Evolutionary conservation across 257 asterid species (phyloP).

Genomic region (Solanum lignicaule): DNA sequence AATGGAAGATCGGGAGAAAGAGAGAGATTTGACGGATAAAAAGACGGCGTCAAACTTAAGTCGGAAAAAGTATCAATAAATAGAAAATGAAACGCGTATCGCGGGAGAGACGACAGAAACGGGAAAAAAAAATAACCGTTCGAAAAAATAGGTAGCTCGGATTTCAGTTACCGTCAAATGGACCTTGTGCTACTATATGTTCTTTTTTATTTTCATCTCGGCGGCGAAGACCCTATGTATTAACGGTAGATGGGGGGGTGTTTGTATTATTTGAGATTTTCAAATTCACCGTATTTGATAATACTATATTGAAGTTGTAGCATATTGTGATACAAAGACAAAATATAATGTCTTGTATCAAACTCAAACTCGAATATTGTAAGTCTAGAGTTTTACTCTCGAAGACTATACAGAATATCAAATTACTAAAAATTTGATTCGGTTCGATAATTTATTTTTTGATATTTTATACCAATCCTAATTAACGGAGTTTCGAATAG

Average conservation of each 20-base stretch:
- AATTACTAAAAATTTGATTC: too few species aligned
- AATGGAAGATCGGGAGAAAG: constrained; percentile 6
- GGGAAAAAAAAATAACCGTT: background rate
- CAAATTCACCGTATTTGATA: too few species aligned
- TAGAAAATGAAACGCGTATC: constrained; percentile 8
- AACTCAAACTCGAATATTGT: too few species aligned
- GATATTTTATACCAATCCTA: background rate
- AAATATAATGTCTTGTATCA: too few species aligned
- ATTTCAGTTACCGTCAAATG: background rate
- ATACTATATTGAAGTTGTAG: too few species aligned
- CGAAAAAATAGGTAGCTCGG: background rate
- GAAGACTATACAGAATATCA: fast-evolving
- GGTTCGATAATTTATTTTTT: too few species aligned
- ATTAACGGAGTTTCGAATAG: too few species aligned
- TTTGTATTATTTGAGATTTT: too few species aligned
- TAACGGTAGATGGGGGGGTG: too few species aligned
- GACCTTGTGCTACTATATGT: background rate
- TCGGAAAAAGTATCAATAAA: background rate
- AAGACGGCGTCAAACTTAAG: background rate
- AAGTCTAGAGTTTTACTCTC: too few species aligned
- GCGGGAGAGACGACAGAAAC: constrained; percentile 1
- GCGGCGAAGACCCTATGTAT: too few species aligned
- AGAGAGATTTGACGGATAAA: background rate
- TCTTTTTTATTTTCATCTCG: background rate
- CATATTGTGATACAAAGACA: too few species aligned